phyloP scores from a whole-genome alignment of 2,329 filamentous ascomycete species.

The Pseudogymnoascus sp. region DNA sequence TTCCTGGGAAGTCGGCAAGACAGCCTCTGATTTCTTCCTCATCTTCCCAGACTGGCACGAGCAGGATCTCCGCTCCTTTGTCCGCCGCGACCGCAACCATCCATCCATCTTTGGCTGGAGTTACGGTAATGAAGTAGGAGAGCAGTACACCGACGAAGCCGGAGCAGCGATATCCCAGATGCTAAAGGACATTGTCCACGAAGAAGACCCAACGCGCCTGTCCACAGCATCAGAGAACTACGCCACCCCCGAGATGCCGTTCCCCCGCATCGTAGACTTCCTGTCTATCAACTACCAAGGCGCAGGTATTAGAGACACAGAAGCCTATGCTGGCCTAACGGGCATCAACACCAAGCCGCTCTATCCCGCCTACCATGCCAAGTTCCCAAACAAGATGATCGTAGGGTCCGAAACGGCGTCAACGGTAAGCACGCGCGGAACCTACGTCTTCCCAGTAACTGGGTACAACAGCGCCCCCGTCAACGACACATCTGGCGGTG shows the following conservation, averaged over 20 bases:
- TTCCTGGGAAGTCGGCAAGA: slow-evolving; percentile 39
- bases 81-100: slow-evolving; percentile 47
- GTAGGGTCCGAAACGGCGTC: slow-evolving; percentile 38
- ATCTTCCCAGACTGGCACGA: slow-evolving; percentile 48
- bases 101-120: slow-evolving; percentile 45
- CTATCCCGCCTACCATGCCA: slow-evolving; percentile 37
- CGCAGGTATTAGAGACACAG: slow-evolving; percentile 31
- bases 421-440: slow-evolving; percentile 41
- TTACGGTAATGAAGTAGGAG: slow-evolving; percentile 45
- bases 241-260: slow-evolving; percentile 33
- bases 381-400: slow-evolving; percentile 41
- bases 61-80: slow-evolving; percentile 41
- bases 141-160: slow-evolving; percentile 34
- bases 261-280: slow-evolving; percentile 38
- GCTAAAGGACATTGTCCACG: slow-evolving; percentile 35
- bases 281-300: slow-evolving; percentile 49
- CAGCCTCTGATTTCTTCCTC: slow-evolving; percentile 40
- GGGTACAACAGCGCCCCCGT: slow-evolving; percentile 31
- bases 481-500: slow-evolving; percentile 32
- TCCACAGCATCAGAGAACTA: slow-evolving; percentile 40
- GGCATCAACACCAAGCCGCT: slow-evolving; percentile 20
- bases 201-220: slow-evolving; percentile 41
- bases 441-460: slow-evolving; percentile 45
- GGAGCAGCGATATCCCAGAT: slow-evolving; percentile 27
- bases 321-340: slow-evolving; percentile 21